Evolutionary conservation across 352 stramenopile species (phyloP).

Genomic region (Phytophthora constricta): DNA sequence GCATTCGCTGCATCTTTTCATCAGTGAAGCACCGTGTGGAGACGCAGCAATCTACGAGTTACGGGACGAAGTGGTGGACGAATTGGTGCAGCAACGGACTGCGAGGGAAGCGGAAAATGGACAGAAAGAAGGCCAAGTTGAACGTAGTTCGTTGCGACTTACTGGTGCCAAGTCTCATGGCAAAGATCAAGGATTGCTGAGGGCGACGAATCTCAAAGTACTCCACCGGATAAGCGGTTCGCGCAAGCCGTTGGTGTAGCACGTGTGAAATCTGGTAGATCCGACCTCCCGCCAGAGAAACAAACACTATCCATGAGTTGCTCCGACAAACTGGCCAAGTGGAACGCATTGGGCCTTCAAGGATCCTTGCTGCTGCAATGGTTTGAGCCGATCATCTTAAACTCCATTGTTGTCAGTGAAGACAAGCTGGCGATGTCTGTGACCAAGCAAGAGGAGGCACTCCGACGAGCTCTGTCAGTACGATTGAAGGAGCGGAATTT

Average conservation of each 20-base stretch:
- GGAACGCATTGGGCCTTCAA: slow-evolving; percentile 85
- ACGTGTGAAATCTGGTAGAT: slow-evolving; percentile 92
- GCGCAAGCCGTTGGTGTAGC: slow-evolving; percentile 77
- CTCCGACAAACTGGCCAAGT: slow-evolving; percentile 93
- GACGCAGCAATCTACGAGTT: slow-evolving; percentile 94
- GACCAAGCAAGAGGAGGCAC: slow-evolving; percentile 45
- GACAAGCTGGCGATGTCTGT: slow-evolving; percentile 47
- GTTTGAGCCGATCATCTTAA: slow-evolving; percentile 63
- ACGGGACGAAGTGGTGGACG: slow-evolving; percentile 72
- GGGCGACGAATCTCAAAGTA: neutral
- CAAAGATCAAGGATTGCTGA: slow-evolving; percentile 31
- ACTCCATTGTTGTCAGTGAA: slow-evolving; percentile 54
- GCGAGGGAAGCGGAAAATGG: slow-evolving; percentile 21
- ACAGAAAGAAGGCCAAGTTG: slow-evolving; percentile 7
- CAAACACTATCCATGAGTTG: slow-evolving; percentile 94
- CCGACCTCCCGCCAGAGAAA: slow-evolving; percentile 86
- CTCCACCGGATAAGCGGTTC: slow-evolving; percentile 53
- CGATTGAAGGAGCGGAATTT: slow-evolving; percentile 32
- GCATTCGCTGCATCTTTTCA: slow-evolving; percentile 90
- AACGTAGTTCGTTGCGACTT: slow-evolving; percentile 58
- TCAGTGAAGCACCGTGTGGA: slow-evolving; percentile 93
- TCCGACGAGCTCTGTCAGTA: slow-evolving; percentile 54
- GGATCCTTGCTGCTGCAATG: slow-evolving; percentile 72
- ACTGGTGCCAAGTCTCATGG: slow-evolving; percentile 66
- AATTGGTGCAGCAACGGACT: slow-evolving; percentile 54